Conservation (phyloP, 192 early-diverging fungal genomes). For the Linnemannia schmuckeri region DNA sequence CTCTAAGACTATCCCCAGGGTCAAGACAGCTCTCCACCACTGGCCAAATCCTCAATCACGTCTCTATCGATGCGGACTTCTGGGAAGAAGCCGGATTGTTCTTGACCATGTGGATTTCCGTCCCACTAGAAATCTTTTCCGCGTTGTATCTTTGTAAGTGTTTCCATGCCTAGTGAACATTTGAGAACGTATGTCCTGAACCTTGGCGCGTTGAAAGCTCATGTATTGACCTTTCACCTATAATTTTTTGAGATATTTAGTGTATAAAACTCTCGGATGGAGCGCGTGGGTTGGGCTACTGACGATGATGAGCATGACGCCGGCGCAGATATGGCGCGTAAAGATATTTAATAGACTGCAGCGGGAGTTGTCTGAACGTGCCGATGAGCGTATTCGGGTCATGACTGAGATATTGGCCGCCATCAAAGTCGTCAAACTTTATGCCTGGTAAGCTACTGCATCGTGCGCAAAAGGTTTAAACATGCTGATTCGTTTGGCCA, state of each 20-base stretch:
- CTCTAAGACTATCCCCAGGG: constrained; percentile 61
- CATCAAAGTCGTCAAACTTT: constrained; percentile 58
- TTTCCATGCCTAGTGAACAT: too few relatives aligned
- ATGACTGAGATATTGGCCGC: constrained; percentile 49
- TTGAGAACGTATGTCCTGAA: background rate
- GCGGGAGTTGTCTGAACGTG: constrained; percentile 15
- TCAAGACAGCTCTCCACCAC: constrained; percentile 37
- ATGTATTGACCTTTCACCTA: background rate
- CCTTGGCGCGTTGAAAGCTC: background rate
- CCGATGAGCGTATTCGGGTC: constrained; percentile 52
- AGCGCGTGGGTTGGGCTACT: constrained; percentile 21
- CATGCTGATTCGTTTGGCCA: background rate
- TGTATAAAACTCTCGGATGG: constrained; percentile 47
- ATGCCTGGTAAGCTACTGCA: constrained; percentile 28
- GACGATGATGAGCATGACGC: constrained; percentile 25
- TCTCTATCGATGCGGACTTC: constrained; percentile 32
- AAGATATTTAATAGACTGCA: constrained; percentile 17
- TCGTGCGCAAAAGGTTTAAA: too few relatives aligned
- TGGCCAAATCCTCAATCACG: constrained; percentile 33
- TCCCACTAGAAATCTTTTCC: constrained; percentile 24
- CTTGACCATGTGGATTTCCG: constrained; percentile 27
- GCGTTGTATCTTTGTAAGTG: constrained; percentile 27
- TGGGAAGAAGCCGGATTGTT: constrained; percentile 7
- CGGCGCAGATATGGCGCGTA: constrained; percentile 35
- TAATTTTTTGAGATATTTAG: background rate